Evolutionary conservation across 2,329 filamentous ascomycete species (phyloP), one percentile per base, ranked within the genome.

Genomic region (Didymella glomerata): DNA sequence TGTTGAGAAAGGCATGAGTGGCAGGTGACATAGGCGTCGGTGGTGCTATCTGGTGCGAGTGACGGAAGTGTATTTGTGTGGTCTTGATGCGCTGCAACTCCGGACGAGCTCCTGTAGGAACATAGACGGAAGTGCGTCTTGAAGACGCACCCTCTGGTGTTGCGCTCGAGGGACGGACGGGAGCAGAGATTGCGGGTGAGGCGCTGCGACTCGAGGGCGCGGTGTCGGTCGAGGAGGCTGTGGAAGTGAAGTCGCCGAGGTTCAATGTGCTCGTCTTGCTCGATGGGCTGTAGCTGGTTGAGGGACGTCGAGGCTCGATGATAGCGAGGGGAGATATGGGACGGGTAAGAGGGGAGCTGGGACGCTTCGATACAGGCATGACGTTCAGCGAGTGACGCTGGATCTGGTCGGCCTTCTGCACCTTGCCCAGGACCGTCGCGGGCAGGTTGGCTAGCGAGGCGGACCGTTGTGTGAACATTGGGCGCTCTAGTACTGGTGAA

Each of bases 1-100:
- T 76, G 53, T 66, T 75, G 45, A 78, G 71, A 63, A 78, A 78
- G n/a, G 74, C 65, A 25, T 75, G 73, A 3, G 71, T 58, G 16
- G 60, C 71, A 9, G 74, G 71, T 1, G 75, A 45, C 22, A 74
- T 74, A 8, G 74, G 72, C 13, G 72, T 68, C 2, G 74, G 69
- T 16, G 71, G 68, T 11, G 74, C 66, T 8, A 62, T 48, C 40
- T 67, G 60, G 25, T 68, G 62, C 7, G 68, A 68, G 36, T 65
- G 61, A 27, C 62, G 58, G 53, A 70, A 70, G 0, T 70, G 67
- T 1, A 63, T 44, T 6, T 65, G 63, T 38, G 65, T 61, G 4
- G 67, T 68, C 11, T 65, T 61, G 22, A 46, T 58, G 24, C 58
- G 61, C 9, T 62, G 57, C n/a, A 71, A 60, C 18, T 64, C 57